Conservation (phyloP, 306 rosid genomes). For the Phaseolus lunatus region DNA sequence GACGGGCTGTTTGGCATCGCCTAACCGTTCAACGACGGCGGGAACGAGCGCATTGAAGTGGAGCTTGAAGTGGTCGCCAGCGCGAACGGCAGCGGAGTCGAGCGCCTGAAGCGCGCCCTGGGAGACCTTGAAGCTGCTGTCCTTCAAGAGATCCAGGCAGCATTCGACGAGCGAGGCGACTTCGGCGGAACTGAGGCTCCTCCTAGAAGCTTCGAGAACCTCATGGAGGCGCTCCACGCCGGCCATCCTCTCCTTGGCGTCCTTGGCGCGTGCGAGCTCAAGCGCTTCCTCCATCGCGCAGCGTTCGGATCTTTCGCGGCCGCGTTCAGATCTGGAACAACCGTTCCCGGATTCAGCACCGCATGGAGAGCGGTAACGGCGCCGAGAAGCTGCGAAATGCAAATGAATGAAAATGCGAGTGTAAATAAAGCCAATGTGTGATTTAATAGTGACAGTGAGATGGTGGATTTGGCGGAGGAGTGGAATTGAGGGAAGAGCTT, state of each 20-base stretch:
- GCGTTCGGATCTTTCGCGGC: slow-evolving; percentile 50
- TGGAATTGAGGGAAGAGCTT: slow-evolving; percentile 1
- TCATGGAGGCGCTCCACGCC: slow-evolving; percentile 95
- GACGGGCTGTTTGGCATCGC: slow-evolving; percentile 96
- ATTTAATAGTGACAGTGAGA: slow-evolving; percentile 27
- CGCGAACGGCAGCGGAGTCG: slow-evolving; percentile 96
- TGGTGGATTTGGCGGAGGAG: slow-evolving; percentile 25
- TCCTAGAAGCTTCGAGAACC: slow-evolving; percentile 87
- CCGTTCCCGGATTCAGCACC: not conserved
- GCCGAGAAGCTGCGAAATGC: slow-evolving; percentile 8
- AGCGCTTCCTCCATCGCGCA: slow-evolving; percentile 90
- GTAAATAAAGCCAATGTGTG: slow-evolving; percentile 14
- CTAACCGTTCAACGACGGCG: slow-evolving; percentile 91
- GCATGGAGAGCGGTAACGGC: slow-evolving; percentile 7
- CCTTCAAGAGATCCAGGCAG: slow-evolving; percentile 97
- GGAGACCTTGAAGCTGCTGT: slow-evolving; percentile 85
- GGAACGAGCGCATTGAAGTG: slow-evolving; percentile 97
- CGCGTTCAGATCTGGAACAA: slow-evolving; percentile 49
- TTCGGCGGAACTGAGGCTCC: slow-evolving; percentile 70
- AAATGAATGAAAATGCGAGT: slow-evolving; percentile 3
- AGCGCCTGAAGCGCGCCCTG: slow-evolving; percentile 97
- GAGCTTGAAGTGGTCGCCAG: slow-evolving; percentile 92
- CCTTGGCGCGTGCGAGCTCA: slow-evolving; percentile 94
- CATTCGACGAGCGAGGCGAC: slow-evolving; percentile 82
- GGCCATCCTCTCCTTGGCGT: slow-evolving; percentile 95